Percentiles rank a stretch among this genome's conserved stretches.
These are phyloP conservation scores for Scenedesmus sp. DNA, from an alignment of 163 green algal genomes.

Conservation along the genomic window DNA sequence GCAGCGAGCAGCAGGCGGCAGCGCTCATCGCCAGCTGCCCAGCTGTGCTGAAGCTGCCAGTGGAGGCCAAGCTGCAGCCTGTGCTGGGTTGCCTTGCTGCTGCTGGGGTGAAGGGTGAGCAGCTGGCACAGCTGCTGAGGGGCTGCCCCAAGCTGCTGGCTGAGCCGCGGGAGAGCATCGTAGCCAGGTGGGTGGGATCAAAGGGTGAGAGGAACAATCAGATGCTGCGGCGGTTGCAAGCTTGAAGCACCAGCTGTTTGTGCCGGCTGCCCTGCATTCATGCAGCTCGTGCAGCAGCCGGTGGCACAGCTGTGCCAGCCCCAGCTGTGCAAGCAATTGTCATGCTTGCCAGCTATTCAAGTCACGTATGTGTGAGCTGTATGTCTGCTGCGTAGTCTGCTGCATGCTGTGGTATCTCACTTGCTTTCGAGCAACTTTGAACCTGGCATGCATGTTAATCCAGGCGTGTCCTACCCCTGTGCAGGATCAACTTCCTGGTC, in stretches of 20 bases:
- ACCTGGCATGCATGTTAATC: not conserved
- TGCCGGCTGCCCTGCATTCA: not conserved
- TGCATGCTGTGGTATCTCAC: not conserved
- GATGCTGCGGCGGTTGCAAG: not conserved
- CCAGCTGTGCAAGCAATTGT: no score
- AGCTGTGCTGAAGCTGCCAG: slow-evolving; percentile 31
- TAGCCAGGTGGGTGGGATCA: slow-evolving; percentile 13
- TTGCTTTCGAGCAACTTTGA: not conserved
- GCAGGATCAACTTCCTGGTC: slow-evolving; percentile 44
- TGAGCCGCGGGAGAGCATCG: not conserved
- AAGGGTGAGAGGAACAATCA: no score
- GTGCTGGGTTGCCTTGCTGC: slow-evolving; percentile 23
- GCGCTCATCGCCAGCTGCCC: not conserved
- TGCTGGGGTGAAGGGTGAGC: not conserved
- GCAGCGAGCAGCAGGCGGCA: not conserved
- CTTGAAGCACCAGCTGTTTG: not conserved
- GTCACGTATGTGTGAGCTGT: not conserved
- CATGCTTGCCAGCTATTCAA: not conserved
- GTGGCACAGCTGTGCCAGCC: no score
- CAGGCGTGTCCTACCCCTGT: not conserved
- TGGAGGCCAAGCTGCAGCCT: slow-evolving; percentile 35
- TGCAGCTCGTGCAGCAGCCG: not conserved
- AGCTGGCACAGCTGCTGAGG: slow-evolving; percentile 38
- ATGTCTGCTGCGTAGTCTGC: not conserved
- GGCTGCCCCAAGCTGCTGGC: slow-evolving; percentile 22